Evolutionary conservation across 352 stramenopile species (phyloP).

Genomic region (Phytopythium delawarense): DNA sequence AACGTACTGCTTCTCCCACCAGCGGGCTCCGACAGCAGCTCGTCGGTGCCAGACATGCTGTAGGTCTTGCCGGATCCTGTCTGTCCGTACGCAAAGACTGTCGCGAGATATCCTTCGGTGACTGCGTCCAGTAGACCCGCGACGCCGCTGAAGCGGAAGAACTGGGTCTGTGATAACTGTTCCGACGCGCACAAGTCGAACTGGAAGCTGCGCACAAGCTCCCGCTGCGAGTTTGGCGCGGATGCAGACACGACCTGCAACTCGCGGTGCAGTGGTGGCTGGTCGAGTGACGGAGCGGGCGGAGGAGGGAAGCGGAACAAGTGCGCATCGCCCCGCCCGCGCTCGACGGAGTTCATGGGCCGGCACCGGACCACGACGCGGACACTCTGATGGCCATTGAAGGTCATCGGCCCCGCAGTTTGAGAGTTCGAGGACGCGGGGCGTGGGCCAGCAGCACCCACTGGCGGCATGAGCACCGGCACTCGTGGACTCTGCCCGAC

Average conservation of each 20-base stretch:
- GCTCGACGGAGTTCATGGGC: slow-evolving; percentile 53
- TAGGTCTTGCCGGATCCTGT: slow-evolving; percentile 46
- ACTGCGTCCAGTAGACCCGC: slow-evolving; percentile 62
- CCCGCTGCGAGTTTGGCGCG: slow-evolving; percentile 26
- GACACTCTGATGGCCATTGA: slow-evolving; percentile 23
- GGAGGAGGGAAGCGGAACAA: slow-evolving; percentile 44
- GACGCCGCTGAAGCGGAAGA: slow-evolving; percentile 60
- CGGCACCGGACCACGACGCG: slow-evolving; percentile 62
- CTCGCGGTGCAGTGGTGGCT: slow-evolving; percentile 33
- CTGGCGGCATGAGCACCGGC: not conserved
- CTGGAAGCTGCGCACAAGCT: slow-evolving; percentile 73
- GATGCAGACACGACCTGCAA: slow-evolving; percentile 53
- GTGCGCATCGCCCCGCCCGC: slow-evolving; percentile 37
- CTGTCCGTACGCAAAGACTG: slow-evolving; percentile 48
- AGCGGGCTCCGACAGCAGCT: slow-evolving; percentile 34
- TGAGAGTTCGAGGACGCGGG: not conserved
- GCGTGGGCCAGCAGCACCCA: not conserved
- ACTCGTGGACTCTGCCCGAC: not conserved
- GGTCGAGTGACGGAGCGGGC: not conserved
- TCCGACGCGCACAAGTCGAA: slow-evolving; percentile 73
- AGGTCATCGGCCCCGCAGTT: not conserved
- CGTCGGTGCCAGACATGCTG: slow-evolving; percentile 76
- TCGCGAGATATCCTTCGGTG: slow-evolving; percentile 63
- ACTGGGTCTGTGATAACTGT: slow-evolving; percentile 50
- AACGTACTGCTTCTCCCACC: not conserved